phyloP scores from a whole-genome alignment of 2,329 filamentous ascomycete species.

The Cercospora berteroae region DNA sequence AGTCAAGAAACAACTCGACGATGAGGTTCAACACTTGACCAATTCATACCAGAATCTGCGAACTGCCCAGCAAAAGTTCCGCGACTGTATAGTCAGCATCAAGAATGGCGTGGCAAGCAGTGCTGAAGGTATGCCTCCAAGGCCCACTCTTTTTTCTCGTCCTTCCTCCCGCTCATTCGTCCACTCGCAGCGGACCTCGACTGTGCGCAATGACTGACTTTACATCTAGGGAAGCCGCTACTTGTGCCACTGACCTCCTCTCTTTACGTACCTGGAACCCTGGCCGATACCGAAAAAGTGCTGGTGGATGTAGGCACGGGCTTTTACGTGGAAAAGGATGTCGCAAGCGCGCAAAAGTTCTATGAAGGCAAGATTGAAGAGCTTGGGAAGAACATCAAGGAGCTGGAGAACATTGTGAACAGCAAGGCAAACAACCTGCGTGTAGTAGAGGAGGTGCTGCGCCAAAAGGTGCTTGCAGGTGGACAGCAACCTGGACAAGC shows the following conservation, averaged over 20 bases:
- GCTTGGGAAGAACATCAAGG: constrained; percentile 62
- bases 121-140: constrained; percentile 35
- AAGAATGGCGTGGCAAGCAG: constrained; percentile 43
- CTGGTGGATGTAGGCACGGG: constrained; percentile 92
- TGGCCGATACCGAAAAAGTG: constrained; percentile 72
- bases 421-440: constrained; percentile 80
- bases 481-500: constrained; percentile 26
- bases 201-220: constrained; percentile 4
- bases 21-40: constrained; percentile 92
- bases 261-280: constrained; percentile 82
- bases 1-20: constrained; percentile 93
- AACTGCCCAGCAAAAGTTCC: constrained; percentile 86
- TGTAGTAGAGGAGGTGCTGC: constrained; percentile 80
- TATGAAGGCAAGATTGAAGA: constrained; percentile 68
- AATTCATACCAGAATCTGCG: constrained; percentile 86
- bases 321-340: constrained; percentile 86
- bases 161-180: constrained; percentile 38
- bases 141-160: background rate
- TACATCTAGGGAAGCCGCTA: constrained; percentile 58
- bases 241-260: constrained; percentile 94
- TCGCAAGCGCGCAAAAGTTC: constrained; percentile 62
- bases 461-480: constrained; percentile 36
- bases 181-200: background rate
- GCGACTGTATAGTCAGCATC: constrained; percentile 81
- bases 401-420: constrained; percentile 66